These are phyloP conservation scores for Colletotrichum tropicicola DNA, from an alignment of 2,329 filamentous ascomycete species.

Conservation along the genomic window DNA sequence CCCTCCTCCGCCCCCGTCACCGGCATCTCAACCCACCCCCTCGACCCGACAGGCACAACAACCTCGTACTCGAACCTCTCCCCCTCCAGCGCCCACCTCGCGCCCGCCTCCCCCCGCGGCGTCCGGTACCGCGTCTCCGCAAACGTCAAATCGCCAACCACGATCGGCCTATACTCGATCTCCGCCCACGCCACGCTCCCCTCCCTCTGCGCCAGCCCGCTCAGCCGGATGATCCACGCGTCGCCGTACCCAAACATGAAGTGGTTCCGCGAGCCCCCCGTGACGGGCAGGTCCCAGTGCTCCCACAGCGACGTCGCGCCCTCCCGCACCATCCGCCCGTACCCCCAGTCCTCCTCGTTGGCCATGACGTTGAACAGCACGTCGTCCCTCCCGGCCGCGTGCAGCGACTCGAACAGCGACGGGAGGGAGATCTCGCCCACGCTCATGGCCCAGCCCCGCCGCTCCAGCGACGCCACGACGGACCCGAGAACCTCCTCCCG, in stretches of 20 bases:
- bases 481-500: not conserved
- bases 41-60: not conserved
- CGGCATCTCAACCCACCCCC: not conserved
- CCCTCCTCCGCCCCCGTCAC: not conserved
- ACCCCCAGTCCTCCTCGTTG: slow-evolving; percentile 4
- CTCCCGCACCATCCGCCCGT: slow-evolving; percentile 6
- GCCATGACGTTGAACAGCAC: slow-evolving; percentile 21
- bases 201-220: not conserved
- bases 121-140: slow-evolving; percentile 5
- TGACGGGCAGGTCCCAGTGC: slow-evolving; percentile 24
- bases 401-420: slow-evolving; percentile 14
- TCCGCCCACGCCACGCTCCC: slow-evolving; percentile 7
- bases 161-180: slow-evolving; percentile 12
- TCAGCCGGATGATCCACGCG: slow-evolving; percentile 17
- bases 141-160: slow-evolving; percentile 20
- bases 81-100: not conserved
- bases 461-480: slow-evolving; percentile 1
- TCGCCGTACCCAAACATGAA: slow-evolving; percentile 28
- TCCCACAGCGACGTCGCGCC: slow-evolving; percentile 28
- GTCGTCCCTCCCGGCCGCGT: not conserved
- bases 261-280: slow-evolving; percentile 25
- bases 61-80: not conserved
- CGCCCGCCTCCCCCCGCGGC: not conserved
- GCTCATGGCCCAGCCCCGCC: not conserved
- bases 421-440: slow-evolving; percentile 27